Base-by-base conservation (phyloP, 2,329 filamentous ascomycete species). In the Fusarium chaquense region DNA sequence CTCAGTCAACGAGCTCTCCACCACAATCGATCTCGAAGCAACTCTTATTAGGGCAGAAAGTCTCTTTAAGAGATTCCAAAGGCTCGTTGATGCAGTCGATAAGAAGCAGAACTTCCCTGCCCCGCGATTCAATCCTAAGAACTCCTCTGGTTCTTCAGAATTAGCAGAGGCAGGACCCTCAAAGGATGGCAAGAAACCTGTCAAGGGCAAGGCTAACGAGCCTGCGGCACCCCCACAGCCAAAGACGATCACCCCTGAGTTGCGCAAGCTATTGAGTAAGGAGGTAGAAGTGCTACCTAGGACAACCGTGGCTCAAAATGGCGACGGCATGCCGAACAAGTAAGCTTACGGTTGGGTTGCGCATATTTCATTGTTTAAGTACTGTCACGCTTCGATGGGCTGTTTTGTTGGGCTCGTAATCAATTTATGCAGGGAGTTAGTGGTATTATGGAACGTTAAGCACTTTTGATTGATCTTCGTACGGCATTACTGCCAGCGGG, bases 1-100 rank as follows among this genome's bases (percentile, higher is more conserved):
- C 13, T 8, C 22, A 96, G 93, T 99, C 75, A 99, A 99, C 77
- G 96, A 99, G 78, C 87, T 99, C 2, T 97, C 93, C 7, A 92
- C 91, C 69, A 97, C 91, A 2, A 98, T 99, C 76, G 96, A 99
- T 72, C 87, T 99, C 1, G 87, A 94, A 54, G 91, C 91, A 1
- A 97, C 93, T 0, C 87, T 98, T 20, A 89, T 97, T 63, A 89
- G 94, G 33, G 96, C 96, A 13, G 96, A 99, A 80, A 87, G 90
- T 0, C 87, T 99, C 4, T 99, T 97, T 84, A 89, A 89, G 67
- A 90, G 92, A 51, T 99, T 97, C 80, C 91, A 97, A 75, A 88
- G 94, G 45, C 91, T 93, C 3, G 91, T 99, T 13, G 93, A 98
- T 76, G 92, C 93, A 1, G 91, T 97, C 36, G 97, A 99, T 80